Base-by-base conservation (phyloP, 768 basidiomycete species). In the Collybia sp. region DNA sequence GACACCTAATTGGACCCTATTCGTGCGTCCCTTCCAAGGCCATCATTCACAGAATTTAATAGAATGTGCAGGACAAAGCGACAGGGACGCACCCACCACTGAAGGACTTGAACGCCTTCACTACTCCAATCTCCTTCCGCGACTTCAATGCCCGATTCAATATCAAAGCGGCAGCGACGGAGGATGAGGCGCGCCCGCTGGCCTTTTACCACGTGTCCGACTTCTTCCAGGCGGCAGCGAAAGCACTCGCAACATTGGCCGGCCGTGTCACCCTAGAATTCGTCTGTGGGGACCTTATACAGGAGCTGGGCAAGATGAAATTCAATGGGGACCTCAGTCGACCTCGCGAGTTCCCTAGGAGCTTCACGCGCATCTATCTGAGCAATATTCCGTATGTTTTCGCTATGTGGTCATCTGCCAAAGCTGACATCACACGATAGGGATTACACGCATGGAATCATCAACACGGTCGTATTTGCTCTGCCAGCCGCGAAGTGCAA, bases 361-460 rank as follows among this genome's bases (percentile, higher is more conserved):
- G 53, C 32, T 67, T 57, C 42, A 66, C 58, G 2, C 47, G 66
- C 13, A 64, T 66, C 40, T 70, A 65, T 58, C 42, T 68, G 30
- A 64, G 61, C 45, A 70, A 65, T 41, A 56, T 64, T n/a, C 64
- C 63, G 64, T 66, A 33, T 54, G 58, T 53, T 18, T 30, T 41
- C 35, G 15, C 36, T 3, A 41, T 9, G n/a, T 38, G 11, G 11
- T 15, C 6, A 17, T 10, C 16, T 13, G 8, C 20, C 8, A 6
- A 30, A 35, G 37, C n/a, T 40, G 12, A 25, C 25, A 25, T 8
- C 3, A 4, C 3, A 25, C 8, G 3, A 25, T 42, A 65, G 64
- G 2, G 65, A 69, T 44, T 66, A 64, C 42, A 61, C 58, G 0
- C 55, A 64, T 40, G 66, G 66, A 1, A 58, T 60, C 1, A 42